phyloP scores from a whole-genome alignment of 805 yeast species.

The Hanseniaspora valbyensis region DNA sequence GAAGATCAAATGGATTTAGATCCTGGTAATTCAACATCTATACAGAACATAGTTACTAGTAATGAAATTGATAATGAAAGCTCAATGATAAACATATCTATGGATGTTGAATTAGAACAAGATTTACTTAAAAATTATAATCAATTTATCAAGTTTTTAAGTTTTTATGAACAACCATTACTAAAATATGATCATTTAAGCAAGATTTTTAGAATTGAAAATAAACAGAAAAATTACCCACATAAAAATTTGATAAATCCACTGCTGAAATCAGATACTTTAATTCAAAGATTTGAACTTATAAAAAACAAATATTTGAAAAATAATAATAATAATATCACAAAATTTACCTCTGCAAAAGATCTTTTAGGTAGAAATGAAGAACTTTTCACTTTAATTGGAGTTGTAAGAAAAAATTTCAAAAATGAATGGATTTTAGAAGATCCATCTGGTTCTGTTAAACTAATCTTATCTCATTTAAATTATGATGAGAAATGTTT shows the following conservation, averaged over 20 bases:
- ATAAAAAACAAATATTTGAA: conserved; percentile 20
- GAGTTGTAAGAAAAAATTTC: conserved; percentile 52
- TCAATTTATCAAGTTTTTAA: conserved; percentile 1
- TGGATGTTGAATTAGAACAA: conserved; percentile 6
- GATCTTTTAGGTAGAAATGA: conserved; percentile 81
- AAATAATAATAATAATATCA: conserved; percentile 10
- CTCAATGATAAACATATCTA: not conserved
- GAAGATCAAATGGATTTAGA: not conserved
- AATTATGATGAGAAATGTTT: conserved; percentile 51
- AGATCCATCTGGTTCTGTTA: conserved; percentile 64
- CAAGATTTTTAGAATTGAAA: not conserved
- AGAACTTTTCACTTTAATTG: conserved; percentile 62
- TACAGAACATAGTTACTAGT: not conserved
- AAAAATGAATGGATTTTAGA: conserved; percentile 67
- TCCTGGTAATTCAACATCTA: conserved; percentile 8
- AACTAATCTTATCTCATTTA: conserved; percentile 23
- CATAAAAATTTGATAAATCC: conserved; percentile 5
- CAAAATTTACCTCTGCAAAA: conserved; percentile 58
- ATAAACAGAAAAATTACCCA: not conserved
- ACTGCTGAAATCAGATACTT: not conserved
- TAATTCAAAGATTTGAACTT: conserved; percentile 40
- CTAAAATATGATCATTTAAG: not conserved
- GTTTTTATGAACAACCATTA: conserved; percentile 8
- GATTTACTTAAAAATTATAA: conserved; percentile 1
- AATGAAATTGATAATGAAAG: not conserved